Percentiles rank a stretch among this genome's conserved stretches.
Conservation (phyloP, 306 rosid species). For the Fragaria vesca region DNA sequence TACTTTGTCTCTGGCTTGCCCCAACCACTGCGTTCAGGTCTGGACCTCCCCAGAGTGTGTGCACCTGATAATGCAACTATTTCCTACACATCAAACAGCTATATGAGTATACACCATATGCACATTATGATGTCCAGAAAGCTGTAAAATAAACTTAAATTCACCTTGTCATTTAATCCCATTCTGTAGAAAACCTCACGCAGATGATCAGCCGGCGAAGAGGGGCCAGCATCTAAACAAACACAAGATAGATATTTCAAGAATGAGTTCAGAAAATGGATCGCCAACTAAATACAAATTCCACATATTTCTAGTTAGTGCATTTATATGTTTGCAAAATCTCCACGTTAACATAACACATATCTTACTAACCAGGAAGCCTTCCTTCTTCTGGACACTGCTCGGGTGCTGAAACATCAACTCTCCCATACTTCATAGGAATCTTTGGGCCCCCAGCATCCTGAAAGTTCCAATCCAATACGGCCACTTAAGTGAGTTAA, state of each 20-base stretch:
- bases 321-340: background rate
- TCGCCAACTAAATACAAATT: background rate
- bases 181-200: conserved; percentile 91
- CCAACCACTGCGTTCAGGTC: conserved; percentile 99
- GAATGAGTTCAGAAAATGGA: background rate
- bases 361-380: conserved; percentile 72
- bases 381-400: conserved; percentile 98
- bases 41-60: conserved; percentile 88
- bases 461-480: conserved; percentile 40
- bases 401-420: conserved; percentile 65
- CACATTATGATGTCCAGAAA: conserved; percentile 8
- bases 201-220: conserved; percentile 95
- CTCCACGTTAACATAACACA: background rate
- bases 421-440: conserved; percentile 96
- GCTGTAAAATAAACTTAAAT: conserved; percentile 5
- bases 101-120: conserved; percentile 27
- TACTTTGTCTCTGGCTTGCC: conserved; percentile 97
- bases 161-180: conserved; percentile 90
- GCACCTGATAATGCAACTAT: conserved; percentile 98
- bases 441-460: conserved; percentile 97
- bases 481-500: conserved; percentile 19
- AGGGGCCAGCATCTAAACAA: conserved; percentile 79
- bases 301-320: background rate
- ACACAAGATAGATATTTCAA: conserved; percentile 22
- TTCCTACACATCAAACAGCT: conserved; percentile 58